phyloP scores from a whole-genome alignment of 2,329 filamentous ascomycete genomes.

The Phialophora verrucosa region DNA sequence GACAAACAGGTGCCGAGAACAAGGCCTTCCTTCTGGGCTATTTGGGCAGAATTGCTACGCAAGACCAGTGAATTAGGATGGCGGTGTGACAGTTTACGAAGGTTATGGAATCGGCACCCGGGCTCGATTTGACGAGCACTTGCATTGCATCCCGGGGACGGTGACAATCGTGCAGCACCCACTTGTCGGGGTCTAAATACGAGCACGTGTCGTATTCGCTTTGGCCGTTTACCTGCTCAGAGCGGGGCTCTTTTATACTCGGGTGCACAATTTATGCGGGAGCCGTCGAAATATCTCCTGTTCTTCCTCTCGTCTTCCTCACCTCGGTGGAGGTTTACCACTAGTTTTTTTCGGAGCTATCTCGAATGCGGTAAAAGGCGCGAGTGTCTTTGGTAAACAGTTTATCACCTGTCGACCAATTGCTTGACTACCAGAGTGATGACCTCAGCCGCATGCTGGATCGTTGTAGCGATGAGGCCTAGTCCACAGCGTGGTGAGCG shows the following conservation, averaged over 20 bases:
- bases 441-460: conserved; percentile 21
- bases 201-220: conserved; percentile 15
- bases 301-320: background rate
- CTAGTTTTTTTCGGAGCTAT: background rate
- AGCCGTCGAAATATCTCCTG: background rate
- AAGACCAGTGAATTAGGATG: conserved; percentile 28
- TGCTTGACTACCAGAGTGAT: conserved; percentile 4
- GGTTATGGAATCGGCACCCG: background rate
- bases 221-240: background rate
- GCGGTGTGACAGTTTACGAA: background rate
- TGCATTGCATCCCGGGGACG: background rate
- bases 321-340: background rate
- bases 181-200: background rate
- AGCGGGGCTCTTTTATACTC: conserved; percentile 8
- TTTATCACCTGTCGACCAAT: conserved; percentile 2
- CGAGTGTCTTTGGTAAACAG: conserved; percentile 12
- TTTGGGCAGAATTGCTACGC: conserved; percentile 56
- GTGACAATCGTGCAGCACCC: background rate
- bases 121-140: conserved; percentile 1
- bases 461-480: conserved; percentile 1
- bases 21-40: conserved; percentile 78
- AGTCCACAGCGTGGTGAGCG: conserved; percentile 4
- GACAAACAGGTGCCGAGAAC: conserved; percentile 66
- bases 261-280: conserved; percentile 16
- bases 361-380: conserved; percentile 16